These are phyloP conservation scores for Plasmodium malariae DNA, from an alignment of 169 alveolate genomes.

Conservation along the genomic window DNA sequence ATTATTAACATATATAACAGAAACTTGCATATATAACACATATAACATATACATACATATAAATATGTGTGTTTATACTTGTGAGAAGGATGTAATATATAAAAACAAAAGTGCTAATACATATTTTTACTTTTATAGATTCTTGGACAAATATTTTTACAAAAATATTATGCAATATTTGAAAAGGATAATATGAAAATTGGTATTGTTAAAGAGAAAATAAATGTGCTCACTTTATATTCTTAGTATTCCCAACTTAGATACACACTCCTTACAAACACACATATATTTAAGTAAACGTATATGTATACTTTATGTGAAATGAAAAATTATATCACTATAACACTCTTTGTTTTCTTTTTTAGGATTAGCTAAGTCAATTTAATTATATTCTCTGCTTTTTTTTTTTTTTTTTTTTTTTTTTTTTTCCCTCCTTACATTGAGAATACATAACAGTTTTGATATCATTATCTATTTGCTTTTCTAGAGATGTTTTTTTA, in stretches of 20 bases:
- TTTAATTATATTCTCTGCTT: constrained; percentile 16
- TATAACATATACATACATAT: neutral
- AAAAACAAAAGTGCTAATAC: too few relatives aligned
- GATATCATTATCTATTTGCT: neutral
- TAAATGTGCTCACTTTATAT: neutral
- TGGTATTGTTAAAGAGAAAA: constrained; percentile 4
- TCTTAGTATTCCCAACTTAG: too few relatives aligned
- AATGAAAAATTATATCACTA: too few relatives aligned
- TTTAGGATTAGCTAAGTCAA: constrained; percentile 70
- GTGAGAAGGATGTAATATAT: neutral
- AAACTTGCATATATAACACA: neutral
- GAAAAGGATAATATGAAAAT: constrained; percentile 74
- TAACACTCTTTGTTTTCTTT: neutral
- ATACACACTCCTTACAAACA: too few relatives aligned
- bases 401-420: constrained; percentile 14
- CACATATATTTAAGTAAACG: too few relatives aligned
- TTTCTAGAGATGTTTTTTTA: neutral
- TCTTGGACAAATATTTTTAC: constrained; percentile 77
- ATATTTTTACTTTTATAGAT: constrained; percentile 22
- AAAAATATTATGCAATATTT: constrained; percentile 75
- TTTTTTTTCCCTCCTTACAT: neutral
- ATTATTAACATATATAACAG: neutral
- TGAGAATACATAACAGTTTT: neutral
- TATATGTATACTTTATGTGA: too few relatives aligned
- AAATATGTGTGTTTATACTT: too few relatives aligned